These are phyloP conservation scores for Canavalia ensiformis DNA, from an alignment of 306 rosid genomes.

Conservation along the genomic window DNA sequence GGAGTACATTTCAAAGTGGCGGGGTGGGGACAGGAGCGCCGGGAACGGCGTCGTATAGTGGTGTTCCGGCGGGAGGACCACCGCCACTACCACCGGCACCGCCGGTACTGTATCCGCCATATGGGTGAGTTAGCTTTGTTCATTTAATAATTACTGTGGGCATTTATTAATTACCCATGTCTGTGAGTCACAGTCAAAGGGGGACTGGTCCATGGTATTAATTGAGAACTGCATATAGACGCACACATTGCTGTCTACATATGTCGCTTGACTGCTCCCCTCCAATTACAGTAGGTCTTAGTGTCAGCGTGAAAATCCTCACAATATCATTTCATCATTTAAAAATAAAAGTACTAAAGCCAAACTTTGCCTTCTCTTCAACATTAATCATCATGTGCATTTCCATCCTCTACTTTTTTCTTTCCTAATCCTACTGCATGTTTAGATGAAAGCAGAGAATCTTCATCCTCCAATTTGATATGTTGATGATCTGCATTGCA, in stretches of 20 bases:
- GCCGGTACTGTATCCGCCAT: slow-evolving; percentile 65
- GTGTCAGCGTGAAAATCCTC: slow-evolving; percentile 51
- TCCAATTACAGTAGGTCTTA: slow-evolving; percentile 54
- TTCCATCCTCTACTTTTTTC: not conserved
- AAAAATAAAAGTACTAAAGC: slow-evolving; percentile 38
- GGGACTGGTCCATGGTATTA: slow-evolving; percentile 53
- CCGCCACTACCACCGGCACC: slow-evolving; percentile 54
- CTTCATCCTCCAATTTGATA: not conserved
- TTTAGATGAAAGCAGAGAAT: too few relatives aligned
- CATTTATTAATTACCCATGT: slow-evolving; percentile 43
- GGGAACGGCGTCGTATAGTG: slow-evolving; percentile 52
- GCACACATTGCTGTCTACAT: slow-evolving; percentile 52
- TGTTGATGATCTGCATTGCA: too few relatives aligned
- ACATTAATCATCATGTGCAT: slow-evolving; percentile 9
- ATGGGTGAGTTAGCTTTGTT: slow-evolving; percentile 63
- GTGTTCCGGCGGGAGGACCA: slow-evolving; percentile 60
- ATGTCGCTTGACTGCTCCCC: slow-evolving; percentile 57
- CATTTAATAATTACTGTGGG: slow-evolving; percentile 27
- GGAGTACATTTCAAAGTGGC: slow-evolving; percentile 56
- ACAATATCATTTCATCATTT: slow-evolving; percentile 1
- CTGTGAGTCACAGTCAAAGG: slow-evolving; percentile 55
- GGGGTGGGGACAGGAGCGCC: slow-evolving; percentile 47
- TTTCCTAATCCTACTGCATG: not conserved
- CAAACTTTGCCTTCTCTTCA: slow-evolving; percentile 4
- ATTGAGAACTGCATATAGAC: slow-evolving; percentile 56